phyloP scores from a whole-genome alignment of 116 monocot genomes.

The Papilionanthe hybrid region DNA sequence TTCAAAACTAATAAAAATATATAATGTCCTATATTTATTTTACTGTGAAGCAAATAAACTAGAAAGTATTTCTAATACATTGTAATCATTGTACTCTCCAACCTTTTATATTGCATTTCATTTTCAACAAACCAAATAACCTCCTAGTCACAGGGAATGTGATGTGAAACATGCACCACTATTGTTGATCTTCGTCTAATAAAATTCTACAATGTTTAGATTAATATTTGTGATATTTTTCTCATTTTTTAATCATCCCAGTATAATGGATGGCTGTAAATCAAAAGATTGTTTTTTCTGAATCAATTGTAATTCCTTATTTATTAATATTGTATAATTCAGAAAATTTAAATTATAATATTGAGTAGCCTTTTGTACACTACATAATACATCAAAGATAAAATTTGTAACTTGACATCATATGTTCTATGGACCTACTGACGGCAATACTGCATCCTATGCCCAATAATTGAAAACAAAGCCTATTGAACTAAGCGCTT shows the following conservation, averaged over 20 bases:
- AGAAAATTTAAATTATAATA: background rate
- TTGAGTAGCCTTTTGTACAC: background rate
- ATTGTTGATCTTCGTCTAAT: background rate
- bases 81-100: too few relatives aligned
- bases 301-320: background rate
- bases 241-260: too few relatives aligned
- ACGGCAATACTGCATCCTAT: background rate
- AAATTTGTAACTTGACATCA: background rate
- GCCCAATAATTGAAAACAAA: background rate
- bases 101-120: too few relatives aligned
- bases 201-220: background rate
- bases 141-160: too few relatives aligned
- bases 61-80: too few relatives aligned
- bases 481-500: background rate
- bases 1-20: too few relatives aligned
- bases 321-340: background rate
- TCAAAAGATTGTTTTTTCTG: background rate
- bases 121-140: too few relatives aligned
- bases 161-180: too few relatives aligned
- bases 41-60: too few relatives aligned
- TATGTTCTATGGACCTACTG: background rate
- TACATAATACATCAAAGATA: background rate
- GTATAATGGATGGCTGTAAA: background rate
- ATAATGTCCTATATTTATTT: too few relatives aligned
- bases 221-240: too few relatives aligned